Base-by-base conservation (phyloP, 2,329 filamentous ascomycete species). In the Cryphonectria naterciae region DNA sequence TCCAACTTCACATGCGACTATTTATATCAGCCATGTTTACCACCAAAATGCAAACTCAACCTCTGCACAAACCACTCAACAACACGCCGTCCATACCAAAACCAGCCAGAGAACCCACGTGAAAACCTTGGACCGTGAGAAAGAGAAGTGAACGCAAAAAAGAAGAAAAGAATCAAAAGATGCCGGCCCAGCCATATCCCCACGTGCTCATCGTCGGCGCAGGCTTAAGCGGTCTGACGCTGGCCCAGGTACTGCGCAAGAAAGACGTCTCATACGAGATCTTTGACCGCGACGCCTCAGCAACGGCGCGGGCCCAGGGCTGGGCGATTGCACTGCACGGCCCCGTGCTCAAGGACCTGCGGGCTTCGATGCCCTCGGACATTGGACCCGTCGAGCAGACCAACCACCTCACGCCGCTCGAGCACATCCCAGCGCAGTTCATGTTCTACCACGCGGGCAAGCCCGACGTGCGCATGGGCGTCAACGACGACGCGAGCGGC, bases 131-230 rank as follows among this genome's bases (percentile, higher is more conserved):
- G 32, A 25, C 3, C 43, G 43, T 19, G 43, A 46, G 43, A 46
- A 17, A 46, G 43, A 46, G 43, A 19, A 4, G 46, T 49, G 46
- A 10, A 6, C 10, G 10, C 0, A 49, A 11, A 22, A 22, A n/a
- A 49, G 4, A 56, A 56, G 10, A 56, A 6, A n/a, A 52, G 13
- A 52, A 25, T 2, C 2, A 10, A 15, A 56, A 56, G n/a, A 58
- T 32, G 25, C 25, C 25, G 19, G 54, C 28, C 67, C 49, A 65
- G 41, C 25, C 68, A 1, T 69, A 69, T 22, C 76, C 69, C 1
- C 75, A 76, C 39, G 75, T 84, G 52, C 71, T 84, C 61, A 83
- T 85, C 70, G 75, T 83, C 56, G 82, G 82, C 5, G 82, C 79
- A 25, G 83, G 82, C 54, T 78, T 85, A 58, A 80, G 79, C 63